Evolutionary conservation across 768 basidiomycete species (phyloP), one percentile per base, ranked within the genome.

Genomic region (Chalciporus sphaerocephalus): DNA sequence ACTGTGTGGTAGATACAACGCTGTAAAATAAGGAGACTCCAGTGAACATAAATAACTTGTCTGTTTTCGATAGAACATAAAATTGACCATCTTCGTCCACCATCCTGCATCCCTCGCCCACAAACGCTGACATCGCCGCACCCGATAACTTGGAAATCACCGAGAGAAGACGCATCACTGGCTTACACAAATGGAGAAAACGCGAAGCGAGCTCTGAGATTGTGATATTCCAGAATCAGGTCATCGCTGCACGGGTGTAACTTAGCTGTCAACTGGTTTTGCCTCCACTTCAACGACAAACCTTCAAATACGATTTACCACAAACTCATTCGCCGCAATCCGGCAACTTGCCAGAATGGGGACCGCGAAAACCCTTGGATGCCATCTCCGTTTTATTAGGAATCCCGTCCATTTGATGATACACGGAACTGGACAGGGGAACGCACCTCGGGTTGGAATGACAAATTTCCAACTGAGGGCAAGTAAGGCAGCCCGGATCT

Each of bases 401-500:
- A 27, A 4, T 44, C 35, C 23, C 47, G 36, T 43, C 48, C 43
- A 30, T 37, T 40, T 42, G 50, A 53, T 45, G 46, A 48, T 46
- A 54, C 46, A 46, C 49, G 35, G 44, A 23, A 27, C 20, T n/a
- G n/a, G 22, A 25, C 39, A 38, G 44, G 44, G 39, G 15, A 57
- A 47, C 40, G 30, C 37, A 42, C 40, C 52, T 52, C 44, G 6
- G 45, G 50, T 54, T 38, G 24, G 50, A 61, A 58, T 58, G 55
- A 63, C 55, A 60, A 51, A 63, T 52, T 43, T 28, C 55, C 60
- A 36, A 44, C 45, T 53, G 46, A 21, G 44, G 53, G 36, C 51
- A 42, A 28, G 37, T 28, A 40, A 48, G 36, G 42, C 36, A 13
- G 50, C 24, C 24, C 48, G 40, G 21, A 39, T 48, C 40, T 48